Evolutionary conservation across 768 basidiomycete genomes (phyloP), one percentile per base, ranked within the genome.

Genomic region (Boletus sp.): DNA sequence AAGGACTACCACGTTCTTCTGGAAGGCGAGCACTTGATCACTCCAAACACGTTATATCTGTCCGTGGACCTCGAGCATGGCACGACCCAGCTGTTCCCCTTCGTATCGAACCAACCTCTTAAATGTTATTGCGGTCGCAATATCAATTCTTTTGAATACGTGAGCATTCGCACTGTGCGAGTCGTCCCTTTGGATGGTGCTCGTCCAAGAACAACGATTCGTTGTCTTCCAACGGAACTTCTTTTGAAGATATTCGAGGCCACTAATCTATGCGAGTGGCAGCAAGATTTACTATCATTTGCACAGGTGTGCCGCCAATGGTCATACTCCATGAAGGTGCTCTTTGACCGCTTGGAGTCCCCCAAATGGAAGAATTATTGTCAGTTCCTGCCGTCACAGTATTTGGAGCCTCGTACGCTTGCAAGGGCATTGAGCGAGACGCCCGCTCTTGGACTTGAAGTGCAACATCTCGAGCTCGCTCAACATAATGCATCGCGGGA

Each of bases 281-380:
- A 60, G 39, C 12, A 28, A 1, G 42, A 60, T 41, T 39, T 60
- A 3, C 17, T 60, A 2, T 56, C 51, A 5, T 49, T 45, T 36
- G 50, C 58, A 15, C 58, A 60, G 39, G 60, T 55, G 1, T 61
- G 47, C 29, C 47, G 54, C 28, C 17, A 40, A 18, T 61, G 60
- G 60, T 61, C 46, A 1, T 48, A 36, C 18, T 10, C 45, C 12
- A 35, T 61, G 41, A 35, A 7, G 12, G 5, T 55, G 8, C 30
- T 61, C 12, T 50, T 32, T 12, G 15, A 30, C 28, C 44, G 39
- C 15, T 32, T 47, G n/a, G 48, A 56, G 24, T 44, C 46, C 17
- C 2, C 50, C 15, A 15, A 50, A 18, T 2, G n/a, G 32, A 8
- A 9, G 15, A 7, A 40, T 4, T 4, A 14, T 5, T 35, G 17